Evolutionary conservation across 116 monocot genomes (phyloP).

Genomic region (Posidonia oceanica): DNA sequence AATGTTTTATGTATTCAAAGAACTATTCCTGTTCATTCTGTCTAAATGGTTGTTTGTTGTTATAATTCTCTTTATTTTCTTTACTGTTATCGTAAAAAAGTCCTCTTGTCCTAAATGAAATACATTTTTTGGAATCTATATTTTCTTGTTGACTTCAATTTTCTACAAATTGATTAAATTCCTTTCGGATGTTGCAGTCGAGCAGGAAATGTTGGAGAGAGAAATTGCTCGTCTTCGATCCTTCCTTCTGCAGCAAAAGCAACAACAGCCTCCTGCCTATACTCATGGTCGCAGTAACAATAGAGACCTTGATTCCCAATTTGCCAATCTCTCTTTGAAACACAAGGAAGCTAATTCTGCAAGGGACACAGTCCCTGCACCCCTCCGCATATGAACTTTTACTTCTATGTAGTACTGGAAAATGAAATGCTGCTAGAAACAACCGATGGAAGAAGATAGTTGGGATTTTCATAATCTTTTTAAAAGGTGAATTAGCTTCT

Average conservation of each 20-base stretch:
- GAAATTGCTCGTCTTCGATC: constrained; percentile 59
- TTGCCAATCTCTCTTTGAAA: constrained; percentile 66
- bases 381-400: constrained; percentile 23
- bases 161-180: neutral
- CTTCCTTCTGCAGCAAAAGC: constrained; percentile 47
- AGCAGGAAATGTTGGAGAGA: constrained; percentile 88
- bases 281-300: constrained; percentile 44
- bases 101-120: no score
- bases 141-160: neutral
- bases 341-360: constrained; percentile 47
- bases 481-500: no score
- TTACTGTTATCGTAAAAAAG: neutral
- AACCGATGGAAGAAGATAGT: no score
- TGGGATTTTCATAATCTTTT: no score
- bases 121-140: no score
- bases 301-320: constrained; percentile 67
- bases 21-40: neutral
- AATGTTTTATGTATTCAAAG: constrained; percentile 8
- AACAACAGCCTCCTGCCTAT: constrained; percentile 14
- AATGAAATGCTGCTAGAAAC: no score
- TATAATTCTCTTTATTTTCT: neutral
- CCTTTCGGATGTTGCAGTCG: constrained; percentile 32
- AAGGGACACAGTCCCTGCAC: constrained; percentile 23
- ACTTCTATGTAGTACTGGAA: no score
- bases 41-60: neutral